These are phyloP conservation scores for Chaetomium fimeti DNA, from an alignment of 495 filamentous ascomycete genomes.

Conservation along the genomic window DNA sequence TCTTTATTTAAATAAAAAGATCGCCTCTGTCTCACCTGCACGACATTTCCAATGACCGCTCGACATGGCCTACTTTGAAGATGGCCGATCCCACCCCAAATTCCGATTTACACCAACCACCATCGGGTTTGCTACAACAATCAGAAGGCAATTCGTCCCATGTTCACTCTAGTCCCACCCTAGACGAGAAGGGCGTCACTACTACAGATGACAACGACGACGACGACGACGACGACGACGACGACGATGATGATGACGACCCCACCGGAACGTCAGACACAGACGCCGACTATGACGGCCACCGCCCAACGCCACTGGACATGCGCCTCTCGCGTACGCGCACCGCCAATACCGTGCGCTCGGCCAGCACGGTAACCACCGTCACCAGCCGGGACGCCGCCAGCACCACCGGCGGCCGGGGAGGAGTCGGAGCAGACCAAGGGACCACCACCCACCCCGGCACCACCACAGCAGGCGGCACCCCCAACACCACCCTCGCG, in stretches of 20 bases:
- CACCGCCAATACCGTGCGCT: background rate
- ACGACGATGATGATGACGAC: background rate
- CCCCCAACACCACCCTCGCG: slow-evolving; percentile 6
- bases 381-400: background rate
- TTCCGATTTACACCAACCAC: background rate
- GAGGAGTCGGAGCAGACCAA: no score
- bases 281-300: slow-evolving; percentile 26
- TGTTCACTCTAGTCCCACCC: background rate
- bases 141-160: slow-evolving; percentile 12
- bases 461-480: background rate
- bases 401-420: background rate
- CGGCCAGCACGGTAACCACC: slow-evolving; percentile 11
- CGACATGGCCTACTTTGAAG: background rate
- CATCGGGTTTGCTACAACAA: background rate
- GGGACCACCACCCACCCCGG: background rate
- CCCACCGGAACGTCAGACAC: background rate
- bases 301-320: slow-evolving; percentile 27
- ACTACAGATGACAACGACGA: slow-evolving; percentile 6
- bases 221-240: slow-evolving; percentile 9
- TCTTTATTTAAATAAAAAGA: background rate
- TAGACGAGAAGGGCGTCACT: background rate
- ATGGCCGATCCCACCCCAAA: slow-evolving; percentile 7
- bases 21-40: background rate
- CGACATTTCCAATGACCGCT: background rate
- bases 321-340: slow-evolving; percentile 18